A percentile compares a stretch with the other conserved stretches of the same genome.
Evolutionary conservation across 225 moss, liverwort and hornwort genomes (phyloP).

Genomic region (Physcomitrellopsis africana): DNA sequence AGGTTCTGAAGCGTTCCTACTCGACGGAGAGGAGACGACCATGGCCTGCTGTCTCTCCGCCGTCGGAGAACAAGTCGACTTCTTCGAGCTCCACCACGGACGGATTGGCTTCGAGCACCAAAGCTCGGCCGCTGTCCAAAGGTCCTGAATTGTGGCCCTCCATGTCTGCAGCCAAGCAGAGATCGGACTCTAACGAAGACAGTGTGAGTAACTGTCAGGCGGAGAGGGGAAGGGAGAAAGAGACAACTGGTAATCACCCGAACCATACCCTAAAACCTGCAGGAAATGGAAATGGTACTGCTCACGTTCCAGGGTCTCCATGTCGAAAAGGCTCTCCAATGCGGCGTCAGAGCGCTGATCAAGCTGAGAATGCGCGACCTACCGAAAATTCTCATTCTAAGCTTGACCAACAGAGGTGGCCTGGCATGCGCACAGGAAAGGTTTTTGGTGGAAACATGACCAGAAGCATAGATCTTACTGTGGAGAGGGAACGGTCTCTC

Average conservation of each 20-base stretch:
- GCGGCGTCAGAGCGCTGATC: slow-evolving; percentile 84
- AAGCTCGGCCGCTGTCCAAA: slow-evolving; percentile 42
- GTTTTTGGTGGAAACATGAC: slow-evolving; percentile 66
- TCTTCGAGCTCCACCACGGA: slow-evolving; percentile 33
- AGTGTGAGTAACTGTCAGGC: slow-evolving; percentile 37
- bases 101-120: slow-evolving; percentile 27
- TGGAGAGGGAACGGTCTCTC: slow-evolving; percentile 59
- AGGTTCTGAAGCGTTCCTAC: slow-evolving; percentile 73
- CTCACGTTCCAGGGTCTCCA: slow-evolving; percentile 47
- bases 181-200: slow-evolving; percentile 37
- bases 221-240: slow-evolving; percentile 44
- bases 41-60: slow-evolving; percentile 63
- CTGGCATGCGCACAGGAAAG: slow-evolving; percentile 90
- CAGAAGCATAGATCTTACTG: slow-evolving; percentile 81
- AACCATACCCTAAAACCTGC: slow-evolving; percentile 81
- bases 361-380: slow-evolving; percentile 81
- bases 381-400: slow-evolving; percentile 65
- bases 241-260: slow-evolving; percentile 33
- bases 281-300: slow-evolving; percentile 54
- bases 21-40: slow-evolving; percentile 92
- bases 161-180: slow-evolving; percentile 49
- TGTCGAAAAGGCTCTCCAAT: slow-evolving; percentile 84
- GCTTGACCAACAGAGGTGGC: slow-evolving; percentile 92
- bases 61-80: slow-evolving; percentile 44
- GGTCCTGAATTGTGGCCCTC: slow-evolving; percentile 69